phyloP scores from a whole-genome alignment of 2,329 filamentous ascomycete genomes.

The Aspergillus terreus region DNA sequence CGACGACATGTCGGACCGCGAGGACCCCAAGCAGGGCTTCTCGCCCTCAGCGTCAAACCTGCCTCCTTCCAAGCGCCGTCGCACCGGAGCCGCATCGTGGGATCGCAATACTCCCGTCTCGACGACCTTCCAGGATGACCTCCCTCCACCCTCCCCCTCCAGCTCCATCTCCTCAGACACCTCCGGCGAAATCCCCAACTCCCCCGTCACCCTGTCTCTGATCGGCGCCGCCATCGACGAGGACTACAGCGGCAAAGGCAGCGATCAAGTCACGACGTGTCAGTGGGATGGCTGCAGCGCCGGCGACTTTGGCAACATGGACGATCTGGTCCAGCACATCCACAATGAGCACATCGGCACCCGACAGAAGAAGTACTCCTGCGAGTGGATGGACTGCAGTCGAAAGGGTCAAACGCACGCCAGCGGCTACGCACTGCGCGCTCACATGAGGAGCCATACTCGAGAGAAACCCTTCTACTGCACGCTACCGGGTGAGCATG shows the following conservation, averaged over 20 bases:
- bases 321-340: conserved; percentile 74
- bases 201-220: conserved; percentile 51
- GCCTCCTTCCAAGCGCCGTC: conserved; percentile 48
- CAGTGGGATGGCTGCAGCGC: conserved; percentile 72
- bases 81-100: conserved; percentile 42
- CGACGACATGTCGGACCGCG: conserved; percentile 55
- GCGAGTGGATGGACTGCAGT: conserved; percentile 89
- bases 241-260: conserved; percentile 67
- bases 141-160: conserved; percentile 46
- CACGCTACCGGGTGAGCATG: conserved; percentile 72
- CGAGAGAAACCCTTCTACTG: conserved; percentile 98
- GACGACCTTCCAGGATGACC: conserved; percentile 37
- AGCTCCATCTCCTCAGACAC: conserved; percentile 86
- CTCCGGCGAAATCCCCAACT: conserved; percentile 76
- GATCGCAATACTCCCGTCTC: conserved; percentile 51
- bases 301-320: conserved; percentile 75
- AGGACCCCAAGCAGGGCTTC: conserved; percentile 53
- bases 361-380: conserved; percentile 94
- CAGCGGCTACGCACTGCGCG: conserved; percentile 91
- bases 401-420: conserved; percentile 89
- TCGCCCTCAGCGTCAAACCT: conserved; percentile 42
- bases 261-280: conserved; percentile 74
- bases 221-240: conserved; percentile 42
- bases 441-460: conserved; percentile 96
- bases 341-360: conserved; percentile 93